Conservation (phyloP, 768 basidiomycete genomes). For the Pleurotus salmoneostramineus region DNA sequence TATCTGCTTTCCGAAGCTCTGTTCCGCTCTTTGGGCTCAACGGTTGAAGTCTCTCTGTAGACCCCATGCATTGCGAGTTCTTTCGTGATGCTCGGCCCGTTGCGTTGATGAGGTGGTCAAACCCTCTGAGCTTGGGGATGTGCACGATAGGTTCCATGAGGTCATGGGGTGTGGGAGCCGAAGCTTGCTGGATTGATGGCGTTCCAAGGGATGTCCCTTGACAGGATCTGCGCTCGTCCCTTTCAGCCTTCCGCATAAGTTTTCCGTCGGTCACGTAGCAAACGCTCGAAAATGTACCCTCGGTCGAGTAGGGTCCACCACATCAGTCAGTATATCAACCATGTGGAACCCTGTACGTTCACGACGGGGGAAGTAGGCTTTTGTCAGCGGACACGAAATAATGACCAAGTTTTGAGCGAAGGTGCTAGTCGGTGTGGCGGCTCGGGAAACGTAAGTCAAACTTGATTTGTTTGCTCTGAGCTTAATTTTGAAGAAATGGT, state of each 20-base stretch:
- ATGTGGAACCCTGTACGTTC: no score
- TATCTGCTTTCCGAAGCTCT: no score
- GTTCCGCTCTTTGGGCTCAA: no score
- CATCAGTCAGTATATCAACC: no score
- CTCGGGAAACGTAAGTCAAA: neutral
- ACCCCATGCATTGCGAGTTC: no score
- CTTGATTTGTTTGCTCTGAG: neutral
- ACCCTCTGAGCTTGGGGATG: neutral
- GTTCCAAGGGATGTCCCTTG: neutral
- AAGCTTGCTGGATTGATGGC: neutral
- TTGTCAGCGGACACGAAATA: no score
- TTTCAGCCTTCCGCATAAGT: neutral
- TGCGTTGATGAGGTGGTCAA: neutral
- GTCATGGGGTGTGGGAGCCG: neutral
- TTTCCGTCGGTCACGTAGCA: neutral
- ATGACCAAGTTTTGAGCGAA: neutral
- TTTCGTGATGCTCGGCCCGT: neutral
- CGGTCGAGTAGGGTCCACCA: no score
- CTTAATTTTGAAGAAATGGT: neutral
- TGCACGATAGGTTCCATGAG: neutral
- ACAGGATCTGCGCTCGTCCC: neutral
- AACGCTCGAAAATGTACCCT: no score
- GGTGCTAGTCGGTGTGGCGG: neutral
- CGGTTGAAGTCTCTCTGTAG: no score
- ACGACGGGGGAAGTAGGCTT: no score